A percentile compares a stretch with the other conserved stretches of the same genome.
phyloP scores from a whole-genome alignment of 129 eudicot species.

The Pulicaria dysenterica region DNA sequence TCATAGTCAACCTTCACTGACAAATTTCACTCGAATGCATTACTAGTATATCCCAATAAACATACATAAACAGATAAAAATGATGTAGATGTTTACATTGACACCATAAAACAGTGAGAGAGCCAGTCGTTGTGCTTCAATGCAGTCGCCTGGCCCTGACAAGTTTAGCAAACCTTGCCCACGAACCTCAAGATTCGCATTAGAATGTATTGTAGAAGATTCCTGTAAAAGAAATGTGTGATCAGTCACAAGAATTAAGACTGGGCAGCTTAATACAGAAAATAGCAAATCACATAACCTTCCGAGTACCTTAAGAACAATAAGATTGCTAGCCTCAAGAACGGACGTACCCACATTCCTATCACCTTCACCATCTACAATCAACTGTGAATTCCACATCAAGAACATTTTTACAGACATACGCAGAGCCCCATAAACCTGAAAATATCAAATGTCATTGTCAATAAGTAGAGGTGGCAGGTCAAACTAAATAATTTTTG shows the following conservation, averaged over 20 bases:
- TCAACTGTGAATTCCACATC: conserved; percentile 92
- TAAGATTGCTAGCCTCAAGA: conserved; percentile 93
- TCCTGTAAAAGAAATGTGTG: conserved; percentile 50
- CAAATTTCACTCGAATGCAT: background rate
- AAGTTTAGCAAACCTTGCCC: conserved; percentile 93
- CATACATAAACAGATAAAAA: background rate
- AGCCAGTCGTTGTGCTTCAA: conserved; percentile 90
- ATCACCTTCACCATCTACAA: conserved; percentile 91
- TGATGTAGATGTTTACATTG: conserved; percentile 52
- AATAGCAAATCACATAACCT: conserved; percentile 5
- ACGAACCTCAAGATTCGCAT: conserved; percentile 95
- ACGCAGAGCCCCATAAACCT: conserved; percentile 98
- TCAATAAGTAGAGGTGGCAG: conserved; percentile 20
- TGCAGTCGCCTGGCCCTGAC: conserved; percentile 88
- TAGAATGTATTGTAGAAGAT: conserved; percentile 82
- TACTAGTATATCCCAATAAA: conserved; percentile 12
- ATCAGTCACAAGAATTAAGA: conserved; percentile 7
- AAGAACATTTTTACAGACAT: conserved; percentile 97
- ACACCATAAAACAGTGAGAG: conserved; percentile 85
- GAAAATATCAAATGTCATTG: conserved; percentile 20
- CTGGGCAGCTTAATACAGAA: background rate
- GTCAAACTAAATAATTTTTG: background rate
- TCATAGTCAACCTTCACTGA: background rate
- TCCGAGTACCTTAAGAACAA: conserved; percentile 77
- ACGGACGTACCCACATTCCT: conserved; percentile 76